A percentile compares a stretch with the other conserved stretches of the same genome.
These are phyloP conservation scores for Erythrophleum ivorense DNA, from an alignment of 331 rosid species.

Conservation along the genomic window DNA sequence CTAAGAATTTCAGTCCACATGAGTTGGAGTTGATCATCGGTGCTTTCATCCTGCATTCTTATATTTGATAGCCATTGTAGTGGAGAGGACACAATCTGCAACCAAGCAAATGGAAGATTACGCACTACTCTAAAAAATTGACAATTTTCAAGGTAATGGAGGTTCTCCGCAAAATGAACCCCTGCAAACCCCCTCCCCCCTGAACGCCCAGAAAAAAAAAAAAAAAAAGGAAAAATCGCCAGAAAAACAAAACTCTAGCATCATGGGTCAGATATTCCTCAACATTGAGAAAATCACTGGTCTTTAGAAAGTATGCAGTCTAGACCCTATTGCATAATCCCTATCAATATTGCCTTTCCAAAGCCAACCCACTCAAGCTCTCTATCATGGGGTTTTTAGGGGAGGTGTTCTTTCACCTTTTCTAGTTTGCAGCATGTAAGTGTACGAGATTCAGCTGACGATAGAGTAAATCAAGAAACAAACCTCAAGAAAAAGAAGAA, in stretches of 20 bases:
- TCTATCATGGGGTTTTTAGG: conserved; percentile 1
- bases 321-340: background rate
- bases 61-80: conserved; percentile 67
- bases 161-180: conserved; percentile 19
- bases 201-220: no score
- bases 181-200: background rate
- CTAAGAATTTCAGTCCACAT: conserved; percentile 68
- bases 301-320: background rate
- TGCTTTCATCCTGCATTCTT: conserved; percentile 53
- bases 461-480: conserved; percentile 35
- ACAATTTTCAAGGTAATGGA: background rate
- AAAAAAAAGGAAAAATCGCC: conserved; percentile 3
- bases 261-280: conserved; percentile 24
- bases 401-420: background rate
- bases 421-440: background rate
- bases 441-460: conserved; percentile 5
- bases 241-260: background rate
- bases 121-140: background rate
- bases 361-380: conserved; percentile 14
- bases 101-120: conserved; percentile 20
- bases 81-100: conserved; percentile 65
- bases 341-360: background rate
- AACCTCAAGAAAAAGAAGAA: conserved; percentile 58
- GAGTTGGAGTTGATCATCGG: conserved; percentile 50
- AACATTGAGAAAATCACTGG: background rate